Conservation (phyloP, 2,329 filamentous ascomycete species). For the Microsporum ferrugineum region DNA sequence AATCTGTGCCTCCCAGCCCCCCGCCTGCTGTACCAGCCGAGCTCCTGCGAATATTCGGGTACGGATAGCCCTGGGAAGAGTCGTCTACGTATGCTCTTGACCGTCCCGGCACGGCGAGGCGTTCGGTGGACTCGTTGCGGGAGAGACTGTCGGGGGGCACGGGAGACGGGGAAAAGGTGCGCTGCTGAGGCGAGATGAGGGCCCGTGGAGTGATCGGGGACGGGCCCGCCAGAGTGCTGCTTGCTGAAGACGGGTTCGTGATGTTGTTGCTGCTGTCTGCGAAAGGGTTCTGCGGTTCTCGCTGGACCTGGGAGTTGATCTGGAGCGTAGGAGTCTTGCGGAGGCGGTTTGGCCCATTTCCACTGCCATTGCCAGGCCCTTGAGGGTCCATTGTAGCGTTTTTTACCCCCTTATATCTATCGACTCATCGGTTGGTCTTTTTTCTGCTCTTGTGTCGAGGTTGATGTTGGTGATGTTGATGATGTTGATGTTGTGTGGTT, state of each 20-base stretch:
- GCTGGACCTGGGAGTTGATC: conserved; percentile 3
- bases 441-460: not conserved
- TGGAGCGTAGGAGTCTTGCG: not conserved
- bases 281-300: not conserved
- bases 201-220: not conserved
- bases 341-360: not conserved
- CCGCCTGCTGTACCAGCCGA: not conserved
- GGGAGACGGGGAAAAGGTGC: conserved; percentile 4
- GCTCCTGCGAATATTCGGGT: not conserved
- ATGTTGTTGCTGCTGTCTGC: not conserved
- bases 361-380: not conserved
- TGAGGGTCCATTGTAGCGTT: not conserved
- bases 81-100: conserved; percentile 4
- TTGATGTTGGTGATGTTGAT: not conserved
- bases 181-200: conserved; percentile 5
- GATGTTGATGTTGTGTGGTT: not conserved
- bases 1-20: conserved; percentile 17
- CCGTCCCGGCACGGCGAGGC: conserved; percentile 5
- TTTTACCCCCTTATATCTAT: not conserved
- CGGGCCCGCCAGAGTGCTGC: not conserved
- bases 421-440: not conserved
- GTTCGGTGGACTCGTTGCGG: conserved; percentile 2
- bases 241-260: not conserved
- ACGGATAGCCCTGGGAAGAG: not conserved
- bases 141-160: not conserved